Base-by-base conservation (phyloP, 164 flowering plant species). In the Taxillus chinensis region DNA sequence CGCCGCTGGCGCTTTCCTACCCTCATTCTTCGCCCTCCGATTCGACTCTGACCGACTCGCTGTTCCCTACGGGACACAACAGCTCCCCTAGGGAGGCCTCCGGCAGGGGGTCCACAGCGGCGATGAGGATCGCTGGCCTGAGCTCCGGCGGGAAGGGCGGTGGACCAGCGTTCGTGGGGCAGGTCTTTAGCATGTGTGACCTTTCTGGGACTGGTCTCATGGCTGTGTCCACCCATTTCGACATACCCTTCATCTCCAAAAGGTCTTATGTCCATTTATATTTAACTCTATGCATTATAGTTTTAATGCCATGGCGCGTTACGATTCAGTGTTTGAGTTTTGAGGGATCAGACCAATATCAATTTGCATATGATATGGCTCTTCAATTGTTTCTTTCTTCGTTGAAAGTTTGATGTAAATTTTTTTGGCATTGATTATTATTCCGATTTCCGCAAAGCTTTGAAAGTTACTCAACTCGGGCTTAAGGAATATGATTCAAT, bases 161-260 rank as follows among this genome's bases (percentile, higher is more conserved):
- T n/a, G 95, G 98, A 0, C 98, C 98, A 49, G 96, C 98, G 55
- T 92, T 92, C 62, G 96, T 92, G 3, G 96, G 98, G 3, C 96
- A 88, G 75, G 98, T 90, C 8, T 92, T 90, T 71, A 88, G 92
- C 66, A 90, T 90, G 96, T 90, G 96, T 60, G 98, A 92, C 63
- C 82, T 87, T 59, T 85, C 93, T 8, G 96, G 98, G 8, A 83
- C 90, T 10, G 96, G 98, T 43, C 85, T 92, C 67, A 92, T 92
- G 92, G 89, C 96, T 3, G 92, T 87, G 17, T 80, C 93, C 0
- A 80, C 87, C 15, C 95, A 82, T 59, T 69, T 85, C 41, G 83
- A 86, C 39, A 74, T 92, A 4, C 98, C 98, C 48, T 89, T 92
- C 61, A 55, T 87, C 17, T 80, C 93, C 27, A 78, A 84, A 67